Conservation (phyloP, 2,329 filamentous ascomycete species). For the Trichoderma oligosporum region DNA sequence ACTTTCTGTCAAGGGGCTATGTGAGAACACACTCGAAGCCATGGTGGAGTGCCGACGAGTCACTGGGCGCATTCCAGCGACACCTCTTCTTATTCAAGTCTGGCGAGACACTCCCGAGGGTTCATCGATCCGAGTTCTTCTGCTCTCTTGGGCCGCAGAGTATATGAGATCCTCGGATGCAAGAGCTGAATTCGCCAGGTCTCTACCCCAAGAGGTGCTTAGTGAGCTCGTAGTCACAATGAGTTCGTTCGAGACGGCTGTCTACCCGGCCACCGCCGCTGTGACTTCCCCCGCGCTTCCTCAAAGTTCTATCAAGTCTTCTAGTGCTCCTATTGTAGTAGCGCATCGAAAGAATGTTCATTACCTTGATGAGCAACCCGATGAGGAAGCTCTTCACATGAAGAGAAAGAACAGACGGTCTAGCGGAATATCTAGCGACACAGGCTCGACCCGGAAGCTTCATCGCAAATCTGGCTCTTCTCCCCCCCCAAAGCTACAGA, state of each 20-base stretch:
- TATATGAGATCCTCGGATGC: slow-evolving; percentile 57
- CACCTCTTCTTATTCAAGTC: slow-evolving; percentile 56
- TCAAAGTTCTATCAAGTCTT: background rate
- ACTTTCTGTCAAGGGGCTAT: slow-evolving; percentile 52
- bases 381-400: slow-evolving; percentile 35
- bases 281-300: background rate
- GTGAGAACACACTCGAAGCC: slow-evolving; percentile 52
- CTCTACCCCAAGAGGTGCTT: slow-evolving; percentile 58
- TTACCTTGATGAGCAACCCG: slow-evolving; percentile 44
- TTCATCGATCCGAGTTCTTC: slow-evolving; percentile 54
- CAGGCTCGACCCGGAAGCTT: background rate
- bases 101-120: slow-evolving; percentile 61
- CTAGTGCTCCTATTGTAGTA: background rate
- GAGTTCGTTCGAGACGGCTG: slow-evolving; percentile 47
- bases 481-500: slow-evolving; percentile 35
- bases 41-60: slow-evolving; percentile 54
- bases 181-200: slow-evolving; percentile 56
- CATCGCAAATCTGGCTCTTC: slow-evolving; percentile 29
- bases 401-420: slow-evolving; percentile 46
- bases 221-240: slow-evolving; percentile 61
- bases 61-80: slow-evolving; percentile 55
- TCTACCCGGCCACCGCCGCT: background rate
- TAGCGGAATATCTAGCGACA: slow-evolving; percentile 20
- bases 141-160: slow-evolving; percentile 60
- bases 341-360: slow-evolving; percentile 45